Evolutionary conservation across 352 stramenopile species (phyloP).

Genomic region (Pythium monospermum): DNA sequence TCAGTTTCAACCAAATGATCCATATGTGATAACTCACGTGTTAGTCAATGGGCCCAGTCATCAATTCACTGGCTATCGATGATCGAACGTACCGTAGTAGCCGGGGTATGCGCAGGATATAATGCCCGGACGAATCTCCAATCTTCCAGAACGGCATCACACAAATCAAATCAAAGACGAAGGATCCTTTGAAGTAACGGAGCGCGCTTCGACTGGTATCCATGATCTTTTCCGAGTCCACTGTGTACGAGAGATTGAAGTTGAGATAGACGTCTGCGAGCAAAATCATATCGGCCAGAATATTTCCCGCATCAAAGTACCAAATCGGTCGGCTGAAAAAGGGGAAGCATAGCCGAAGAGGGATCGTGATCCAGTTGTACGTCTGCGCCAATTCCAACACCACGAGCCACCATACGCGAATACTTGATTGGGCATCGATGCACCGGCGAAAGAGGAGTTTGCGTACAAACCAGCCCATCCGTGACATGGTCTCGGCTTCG

Average conservation of each 20-base stretch:
- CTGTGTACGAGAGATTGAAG: slow-evolving; percentile 47
- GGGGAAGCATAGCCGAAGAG: slow-evolving; percentile 48
- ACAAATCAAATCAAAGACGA: slow-evolving; percentile 42
- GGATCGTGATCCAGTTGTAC: slow-evolving; percentile 48
- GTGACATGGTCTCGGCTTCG: background rate
- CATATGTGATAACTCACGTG: no score
- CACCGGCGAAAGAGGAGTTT: slow-evolving; percentile 24
- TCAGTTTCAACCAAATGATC: no score
- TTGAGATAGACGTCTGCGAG: slow-evolving; percentile 49
- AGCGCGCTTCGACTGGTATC: slow-evolving; percentile 31
- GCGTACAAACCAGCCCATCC: background rate
- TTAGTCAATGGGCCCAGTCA: no score
- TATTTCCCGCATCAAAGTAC: slow-evolving; percentile 26
- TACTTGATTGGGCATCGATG: slow-evolving; percentile 41
- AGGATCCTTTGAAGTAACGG: slow-evolving; percentile 33
- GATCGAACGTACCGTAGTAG: slow-evolving; percentile 25
- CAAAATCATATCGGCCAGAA: slow-evolving; percentile 27
- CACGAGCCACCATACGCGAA: slow-evolving; percentile 39
- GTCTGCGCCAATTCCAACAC: slow-evolving; percentile 28
- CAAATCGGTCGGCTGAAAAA: slow-evolving; percentile 30
- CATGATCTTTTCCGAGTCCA: slow-evolving; percentile 51
- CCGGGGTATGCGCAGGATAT: slow-evolving; percentile 7
- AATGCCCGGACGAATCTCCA: background rate
- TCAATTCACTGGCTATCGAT: background rate
- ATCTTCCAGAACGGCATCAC: slow-evolving; percentile 40